These are phyloP conservation scores for Aspergillus terreus DNA, from an alignment of 2,329 filamentous ascomycete species.

Conservation along the genomic window DNA sequence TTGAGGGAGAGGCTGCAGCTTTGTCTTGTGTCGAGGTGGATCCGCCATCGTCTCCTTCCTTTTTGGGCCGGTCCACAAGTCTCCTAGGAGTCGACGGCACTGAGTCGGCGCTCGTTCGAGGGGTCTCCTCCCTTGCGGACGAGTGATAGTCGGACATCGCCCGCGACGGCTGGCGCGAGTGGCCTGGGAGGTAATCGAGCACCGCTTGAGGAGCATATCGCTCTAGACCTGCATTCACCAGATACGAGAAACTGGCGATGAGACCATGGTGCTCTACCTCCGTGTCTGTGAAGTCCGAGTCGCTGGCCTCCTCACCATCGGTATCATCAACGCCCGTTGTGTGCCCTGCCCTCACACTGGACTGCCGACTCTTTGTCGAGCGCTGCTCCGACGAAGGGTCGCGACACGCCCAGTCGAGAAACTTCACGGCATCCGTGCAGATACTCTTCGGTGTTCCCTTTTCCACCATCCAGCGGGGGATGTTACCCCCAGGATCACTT, in stretches of 20 bases:
- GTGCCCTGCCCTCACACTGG: constrained; percentile 3
- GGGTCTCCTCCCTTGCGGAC: not conserved
- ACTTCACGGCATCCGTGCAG: constrained; percentile 73
- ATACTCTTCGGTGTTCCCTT: constrained; percentile 80
- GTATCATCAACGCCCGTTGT: not conserved
- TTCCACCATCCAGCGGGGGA: constrained; percentile 88
- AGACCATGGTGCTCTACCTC: constrained; percentile 30
- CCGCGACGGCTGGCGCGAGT: constrained; percentile 15
- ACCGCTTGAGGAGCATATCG: constrained; percentile 50
- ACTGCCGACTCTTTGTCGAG: not conserved
- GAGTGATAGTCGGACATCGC: not conserved
- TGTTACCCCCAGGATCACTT: constrained; percentile 82
- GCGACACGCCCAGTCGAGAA: constrained; percentile 70
- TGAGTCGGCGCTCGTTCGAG: not conserved
- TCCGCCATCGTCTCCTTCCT: constrained; percentile 6
- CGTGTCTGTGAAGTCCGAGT: constrained; percentile 16
- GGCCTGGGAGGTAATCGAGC: constrained; percentile 45
- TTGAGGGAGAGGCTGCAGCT: constrained; percentile 16
- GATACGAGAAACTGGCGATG: constrained; percentile 33
- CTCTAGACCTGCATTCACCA: constrained; percentile 45
- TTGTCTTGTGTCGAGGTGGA: constrained; percentile 12
- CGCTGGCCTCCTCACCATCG: constrained; percentile 13
- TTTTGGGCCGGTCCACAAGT: not conserved
- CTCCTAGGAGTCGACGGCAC: not conserved
- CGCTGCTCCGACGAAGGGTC: constrained; percentile 41